Percentiles rank a stretch among this genome's conserved stretches.
Evolutionary conservation across 345 rosid species (phyloP).

Genomic region (Eucalyptus sp.): DNA sequence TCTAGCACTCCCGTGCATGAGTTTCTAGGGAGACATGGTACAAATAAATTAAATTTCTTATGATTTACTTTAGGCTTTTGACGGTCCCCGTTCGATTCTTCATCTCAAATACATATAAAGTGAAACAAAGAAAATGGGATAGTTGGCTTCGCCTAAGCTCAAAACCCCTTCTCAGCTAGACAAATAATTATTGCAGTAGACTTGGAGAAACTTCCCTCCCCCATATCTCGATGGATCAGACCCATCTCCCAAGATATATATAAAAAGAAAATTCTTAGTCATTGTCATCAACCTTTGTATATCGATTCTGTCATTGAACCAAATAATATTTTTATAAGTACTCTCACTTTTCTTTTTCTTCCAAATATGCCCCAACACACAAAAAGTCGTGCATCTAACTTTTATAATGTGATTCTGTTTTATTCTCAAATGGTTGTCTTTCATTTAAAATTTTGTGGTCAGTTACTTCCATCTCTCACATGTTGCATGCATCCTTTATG

Average conservation of each 20-base stretch:
- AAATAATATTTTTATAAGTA: too few species aligned
- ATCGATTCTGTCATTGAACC: background rate
- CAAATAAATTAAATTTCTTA: background rate
- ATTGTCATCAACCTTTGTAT: background rate
- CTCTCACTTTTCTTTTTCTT: background rate
- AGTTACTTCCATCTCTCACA: background rate
- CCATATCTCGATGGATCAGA: background rate
- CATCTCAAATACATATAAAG: background rate
- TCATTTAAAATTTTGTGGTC: too few species aligned
- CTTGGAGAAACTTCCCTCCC: background rate
- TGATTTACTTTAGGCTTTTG: background rate
- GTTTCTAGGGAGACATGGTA: too few species aligned
- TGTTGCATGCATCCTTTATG: background rate
- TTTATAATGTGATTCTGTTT: fast-evolving
- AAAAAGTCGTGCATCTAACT: background rate
- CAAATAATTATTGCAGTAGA: background rate
- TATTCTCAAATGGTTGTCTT: background rate
- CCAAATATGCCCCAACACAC: background rate
- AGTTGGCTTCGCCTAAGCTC: background rate
- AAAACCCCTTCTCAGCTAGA: background rate
- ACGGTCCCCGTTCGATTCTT: too few species aligned
- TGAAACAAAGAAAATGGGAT: background rate
- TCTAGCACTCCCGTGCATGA: too few species aligned
- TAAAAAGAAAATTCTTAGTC: background rate
- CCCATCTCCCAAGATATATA: background rate